Percentiles rank a stretch among this genome's conserved stretches.
Evolutionary conservation across 2,329 filamentous ascomycete genomes (phyloP).

Genomic region (Fusarium albosuccineum): DNA sequence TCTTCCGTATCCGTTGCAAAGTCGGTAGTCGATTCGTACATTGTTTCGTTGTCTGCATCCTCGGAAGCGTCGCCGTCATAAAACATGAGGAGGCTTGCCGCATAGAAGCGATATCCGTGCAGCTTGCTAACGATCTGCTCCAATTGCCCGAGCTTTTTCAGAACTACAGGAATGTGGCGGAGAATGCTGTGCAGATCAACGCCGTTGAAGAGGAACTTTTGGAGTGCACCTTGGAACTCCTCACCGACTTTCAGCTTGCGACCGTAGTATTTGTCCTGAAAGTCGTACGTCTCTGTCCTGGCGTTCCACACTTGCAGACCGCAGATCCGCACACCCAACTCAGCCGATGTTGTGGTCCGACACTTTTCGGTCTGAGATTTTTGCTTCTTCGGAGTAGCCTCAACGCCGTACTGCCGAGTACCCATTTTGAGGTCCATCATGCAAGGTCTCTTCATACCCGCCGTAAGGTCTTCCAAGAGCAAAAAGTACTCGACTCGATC

Average conservation of each 20-base stretch:
- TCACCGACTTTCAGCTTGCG: conserved; percentile 86
- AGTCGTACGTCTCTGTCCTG: conserved; percentile 85
- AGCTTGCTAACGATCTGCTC: conserved; percentile 86
- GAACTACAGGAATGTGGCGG: conserved; percentile 87
- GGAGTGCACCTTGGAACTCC: conserved; percentile 90
- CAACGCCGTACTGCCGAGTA: conserved; percentile 94
- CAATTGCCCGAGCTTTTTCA: conserved; percentile 85
- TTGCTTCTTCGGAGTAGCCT: conserved; percentile 92
- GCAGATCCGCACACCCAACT: conserved; percentile 93
- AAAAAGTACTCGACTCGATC: conserved; percentile 91
- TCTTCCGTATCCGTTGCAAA: conserved; percentile 71
- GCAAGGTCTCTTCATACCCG: conserved; percentile 95
- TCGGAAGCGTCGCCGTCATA: conserved; percentile 86
- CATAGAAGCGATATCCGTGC: conserved; percentile 93
- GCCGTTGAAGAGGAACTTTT: conserved; percentile 91
- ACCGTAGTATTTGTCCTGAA: conserved; percentile 98
- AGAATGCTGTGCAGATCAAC: conserved; percentile 83
- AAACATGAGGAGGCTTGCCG: conserved; percentile 92
- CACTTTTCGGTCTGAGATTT: conserved; percentile 94
- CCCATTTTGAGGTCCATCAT: conserved; percentile 99
- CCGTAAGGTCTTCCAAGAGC: conserved; percentile 92
- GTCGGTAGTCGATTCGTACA: conserved; percentile 70
- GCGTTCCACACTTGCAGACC: conserved; percentile 97
- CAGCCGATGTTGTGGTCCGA: conserved; percentile 88
- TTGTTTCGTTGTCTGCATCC: conserved; percentile 63